Evolutionary conservation across 106 monocot genomes (phyloP).

Genomic region (Apostasia ramifera): DNA sequence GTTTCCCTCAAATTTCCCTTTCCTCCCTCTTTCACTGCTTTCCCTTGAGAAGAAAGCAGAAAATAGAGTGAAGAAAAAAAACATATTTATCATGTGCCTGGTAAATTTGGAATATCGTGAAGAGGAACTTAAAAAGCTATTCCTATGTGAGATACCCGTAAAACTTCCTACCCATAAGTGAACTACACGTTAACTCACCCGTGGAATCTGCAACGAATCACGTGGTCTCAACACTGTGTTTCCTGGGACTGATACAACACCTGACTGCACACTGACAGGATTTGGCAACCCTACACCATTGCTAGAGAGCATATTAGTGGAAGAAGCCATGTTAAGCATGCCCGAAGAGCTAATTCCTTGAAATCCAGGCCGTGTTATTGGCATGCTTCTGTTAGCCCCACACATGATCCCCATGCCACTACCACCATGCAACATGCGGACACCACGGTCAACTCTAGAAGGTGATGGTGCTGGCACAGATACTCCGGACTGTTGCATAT

Average conservation of each 20-base stretch:
- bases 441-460: constrained; percentile 56
- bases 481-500: constrained; percentile 41
- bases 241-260: constrained; percentile 39
- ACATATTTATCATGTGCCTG: no score
- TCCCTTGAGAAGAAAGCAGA: no score
- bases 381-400: constrained; percentile 47
- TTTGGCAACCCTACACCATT: constrained; percentile 50
- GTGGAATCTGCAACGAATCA: constrained; percentile 53
- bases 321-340: constrained; percentile 66
- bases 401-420: constrained; percentile 71
- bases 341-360: constrained; percentile 52
- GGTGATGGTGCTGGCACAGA: constrained; percentile 40
- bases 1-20: no score
- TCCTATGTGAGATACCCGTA: no score
- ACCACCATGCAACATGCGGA: constrained; percentile 50
- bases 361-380: constrained; percentile 56
- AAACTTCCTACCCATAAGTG: no score
- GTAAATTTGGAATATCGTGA: no score
- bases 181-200: constrained; percentile 37
- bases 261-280: constrained; percentile 35
- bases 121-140: no score
- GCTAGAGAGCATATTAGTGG: constrained; percentile 44
- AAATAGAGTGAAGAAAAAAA: no score
- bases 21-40: no score
- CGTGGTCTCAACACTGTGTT: constrained; percentile 68